Percentiles rank a stretch among this genome's conserved stretches.
Evolutionary conservation across 2,329 filamentous ascomycete species (phyloP).

Genomic region (Cladosporium austrohemisphaericum): DNA sequence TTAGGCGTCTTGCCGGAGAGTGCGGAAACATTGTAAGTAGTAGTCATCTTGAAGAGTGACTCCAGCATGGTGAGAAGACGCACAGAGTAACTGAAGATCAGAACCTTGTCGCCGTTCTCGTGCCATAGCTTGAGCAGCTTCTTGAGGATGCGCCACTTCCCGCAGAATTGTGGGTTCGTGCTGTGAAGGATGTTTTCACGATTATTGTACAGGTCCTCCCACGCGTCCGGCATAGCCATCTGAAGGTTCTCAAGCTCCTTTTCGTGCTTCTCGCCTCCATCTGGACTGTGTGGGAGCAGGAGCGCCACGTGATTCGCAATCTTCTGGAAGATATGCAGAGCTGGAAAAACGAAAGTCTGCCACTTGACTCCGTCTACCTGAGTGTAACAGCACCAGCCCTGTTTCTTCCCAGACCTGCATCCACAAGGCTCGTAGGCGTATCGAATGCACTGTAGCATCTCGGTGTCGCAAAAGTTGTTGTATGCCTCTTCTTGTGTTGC

Average conservation of each 20-base stretch:
- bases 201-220: constrained; percentile 68
- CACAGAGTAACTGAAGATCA: constrained; percentile 93
- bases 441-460: constrained; percentile 66
- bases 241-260: constrained; percentile 72
- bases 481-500: constrained; percentile 78
- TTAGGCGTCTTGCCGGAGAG: constrained; percentile 81
- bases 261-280: constrained; percentile 68
- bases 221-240: constrained; percentile 69
- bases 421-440: constrained; percentile 63
- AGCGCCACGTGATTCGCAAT: constrained; percentile 90
- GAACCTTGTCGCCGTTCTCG: constrained; percentile 82
- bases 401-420: constrained; percentile 65
- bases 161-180: constrained; percentile 86
- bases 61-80: constrained; percentile 78
- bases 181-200: constrained; percentile 76
- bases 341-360: constrained; percentile 78
- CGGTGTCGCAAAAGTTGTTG: constrained; percentile 71
- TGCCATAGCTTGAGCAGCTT: constrained; percentile 89
- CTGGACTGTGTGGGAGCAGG: constrained; percentile 66
- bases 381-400: constrained; percentile 76
- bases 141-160: constrained; percentile 91
- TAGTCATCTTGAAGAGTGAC: constrained; percentile 78
- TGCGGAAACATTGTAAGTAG: constrained; percentile 83
- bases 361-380: constrained; percentile 52
- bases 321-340: constrained; percentile 78